Evolutionary conservation across 257 asterid genomes (phyloP).

Genomic region (Solanum dulcamara): DNA sequence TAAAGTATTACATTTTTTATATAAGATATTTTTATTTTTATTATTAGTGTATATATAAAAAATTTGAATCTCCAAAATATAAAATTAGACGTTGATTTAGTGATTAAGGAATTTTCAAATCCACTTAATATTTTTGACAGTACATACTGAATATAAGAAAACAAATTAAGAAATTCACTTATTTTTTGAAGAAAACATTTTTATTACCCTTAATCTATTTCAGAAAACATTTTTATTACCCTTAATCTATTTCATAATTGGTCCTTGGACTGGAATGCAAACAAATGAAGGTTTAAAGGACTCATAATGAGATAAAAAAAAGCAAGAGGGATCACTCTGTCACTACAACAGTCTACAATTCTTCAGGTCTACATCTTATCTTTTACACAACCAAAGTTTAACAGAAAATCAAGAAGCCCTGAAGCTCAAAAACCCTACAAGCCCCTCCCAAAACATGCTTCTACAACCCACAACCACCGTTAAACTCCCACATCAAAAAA

Average conservation of each 20-base stretch:
- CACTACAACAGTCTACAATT: background rate
- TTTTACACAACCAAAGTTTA: background rate
- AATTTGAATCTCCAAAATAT: no score
- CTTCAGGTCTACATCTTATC: background rate
- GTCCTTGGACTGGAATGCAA: background rate
- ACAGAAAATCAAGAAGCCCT: background rate
- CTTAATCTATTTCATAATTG: background rate
- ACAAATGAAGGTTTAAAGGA: background rate
- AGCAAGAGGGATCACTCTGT: background rate
- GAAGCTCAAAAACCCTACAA: constrained; percentile 22
- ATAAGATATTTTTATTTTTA: no score
- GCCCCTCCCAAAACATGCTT: constrained; percentile 32
- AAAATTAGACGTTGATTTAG: background rate
- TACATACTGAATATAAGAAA: background rate
- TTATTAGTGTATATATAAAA: background rate
- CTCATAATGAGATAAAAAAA: background rate
- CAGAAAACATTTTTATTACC: background rate
- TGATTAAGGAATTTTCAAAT: no score
- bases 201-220: background rate
- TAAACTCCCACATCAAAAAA: constrained; percentile 16
- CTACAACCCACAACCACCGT: constrained; percentile 46
- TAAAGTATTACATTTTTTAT: no score
- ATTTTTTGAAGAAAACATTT: no score
- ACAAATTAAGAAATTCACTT: no score
- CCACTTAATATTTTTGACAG: background rate